A percentile compares a stretch with the other conserved stretches of the same genome.
Conservation (phyloP, 2,329 filamentous ascomycete species). For the Fusarium sp. region DNA sequence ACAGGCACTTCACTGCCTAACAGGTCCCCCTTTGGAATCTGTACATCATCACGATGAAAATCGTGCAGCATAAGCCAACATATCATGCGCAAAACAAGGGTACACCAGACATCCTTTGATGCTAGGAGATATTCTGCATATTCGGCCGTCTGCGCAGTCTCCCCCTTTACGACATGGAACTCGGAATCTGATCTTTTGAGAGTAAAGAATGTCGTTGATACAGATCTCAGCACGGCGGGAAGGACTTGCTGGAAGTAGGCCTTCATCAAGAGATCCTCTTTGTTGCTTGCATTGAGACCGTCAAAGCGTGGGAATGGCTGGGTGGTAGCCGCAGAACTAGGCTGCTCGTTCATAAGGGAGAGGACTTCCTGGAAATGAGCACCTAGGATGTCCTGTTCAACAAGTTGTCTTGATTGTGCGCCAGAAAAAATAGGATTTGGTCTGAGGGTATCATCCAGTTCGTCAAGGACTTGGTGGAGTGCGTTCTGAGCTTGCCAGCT, state of each 20-base stretch:
- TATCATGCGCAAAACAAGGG: conserved; percentile 22
- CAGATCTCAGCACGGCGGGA: neutral
- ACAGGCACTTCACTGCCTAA: conserved; percentile 16
- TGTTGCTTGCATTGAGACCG: neutral
- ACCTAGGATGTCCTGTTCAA: neutral
- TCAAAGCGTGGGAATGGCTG: neutral
- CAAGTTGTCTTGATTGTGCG: fast-evolving
- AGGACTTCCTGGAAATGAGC: conserved; percentile 23
- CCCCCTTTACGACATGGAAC: conserved; percentile 12
- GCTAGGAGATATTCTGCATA: conserved; percentile 6
- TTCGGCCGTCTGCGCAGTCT: conserved; percentile 3
- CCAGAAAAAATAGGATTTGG: fast-evolving
- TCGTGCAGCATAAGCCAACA: conserved; percentile 27
- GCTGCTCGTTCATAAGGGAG: conserved; percentile 13
- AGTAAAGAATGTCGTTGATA: conserved; percentile 5
- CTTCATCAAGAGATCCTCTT: conserved; percentile 12
- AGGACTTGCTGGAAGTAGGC: conserved; percentile 17
- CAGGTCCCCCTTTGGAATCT: conserved; percentile 12
- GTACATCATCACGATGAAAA: conserved; percentile 14
- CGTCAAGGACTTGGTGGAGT: conserved; percentile 10
- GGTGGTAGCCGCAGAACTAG: neutral
- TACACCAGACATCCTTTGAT: conserved; percentile 14
- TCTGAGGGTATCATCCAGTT: neutral
- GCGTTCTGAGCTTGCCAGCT: conserved; percentile 18
- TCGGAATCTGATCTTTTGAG: conserved; percentile 15